Evolutionary conservation across 371 early-diverging fungal species (phyloP), one percentile per base, ranked within the genome.

Genomic region (Zychaea mexicana): DNA sequence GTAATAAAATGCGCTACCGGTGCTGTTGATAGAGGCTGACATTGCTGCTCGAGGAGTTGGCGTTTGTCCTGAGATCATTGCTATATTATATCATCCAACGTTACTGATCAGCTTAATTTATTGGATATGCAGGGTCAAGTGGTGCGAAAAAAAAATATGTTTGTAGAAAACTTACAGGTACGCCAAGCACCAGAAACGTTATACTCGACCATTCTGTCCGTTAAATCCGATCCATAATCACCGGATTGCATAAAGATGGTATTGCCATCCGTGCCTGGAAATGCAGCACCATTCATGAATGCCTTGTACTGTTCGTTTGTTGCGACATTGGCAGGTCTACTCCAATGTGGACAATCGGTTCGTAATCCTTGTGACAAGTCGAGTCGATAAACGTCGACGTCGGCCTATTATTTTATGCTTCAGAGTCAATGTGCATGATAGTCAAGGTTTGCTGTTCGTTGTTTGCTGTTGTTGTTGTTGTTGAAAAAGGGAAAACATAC

Each of bases 261-360:
- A 6, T 32, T 47, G n/a, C 52, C 52, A 32, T 36, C 46, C 5
- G 49, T 22, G 26, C 49, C 52, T 28, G 47, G 42, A 47, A 63
- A 68, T 13, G 59, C 58, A 24, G 60, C 60, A 19, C 63, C 68
- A 42, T 68, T 60, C 42, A 60, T 58, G 59, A 53, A 68, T 17
- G 68, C 63, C 52, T 52, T 57, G 28, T 57, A 59, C 28, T 57
- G 63, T 21, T 36, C 49, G 54, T 53, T 52, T 2, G 38, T 53
- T 38, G 26, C 21, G 3, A 39, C 24, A 38, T 61, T 61, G 54
- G 7, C 15, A 15, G 53, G 62, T 5, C 31, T 9, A 15, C 15
- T 21, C 65, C 65, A 65, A 8, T 45, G 31, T 8, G 57, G 59
- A 24, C 65, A 65, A 22, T 64, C 49, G 17, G 38, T 36, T 19